Conservation (phyloP, 768 basidiomycete species). For the Ephemerocybe angulata region DNA sequence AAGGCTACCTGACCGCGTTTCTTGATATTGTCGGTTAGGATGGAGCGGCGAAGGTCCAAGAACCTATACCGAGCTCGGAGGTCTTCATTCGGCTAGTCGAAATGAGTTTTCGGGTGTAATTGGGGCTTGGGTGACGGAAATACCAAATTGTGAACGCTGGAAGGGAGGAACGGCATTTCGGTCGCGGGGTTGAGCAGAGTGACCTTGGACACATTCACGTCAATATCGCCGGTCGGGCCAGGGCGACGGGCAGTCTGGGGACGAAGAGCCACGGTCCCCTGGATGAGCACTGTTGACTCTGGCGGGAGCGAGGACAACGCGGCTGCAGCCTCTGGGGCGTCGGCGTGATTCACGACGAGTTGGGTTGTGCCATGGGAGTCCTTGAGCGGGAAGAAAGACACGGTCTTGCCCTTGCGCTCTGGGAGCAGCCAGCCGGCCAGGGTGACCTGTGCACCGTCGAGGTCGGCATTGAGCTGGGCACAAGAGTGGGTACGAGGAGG, state of each 20-base stretch:
- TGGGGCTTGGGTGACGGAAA: conserved; percentile 14
- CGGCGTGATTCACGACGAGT: conserved; percentile 59
- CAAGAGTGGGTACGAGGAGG: conserved; percentile 62
- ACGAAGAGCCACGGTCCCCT: conserved; percentile 67
- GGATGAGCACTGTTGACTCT: conserved; percentile 74
- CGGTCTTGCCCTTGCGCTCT: conserved; percentile 65
- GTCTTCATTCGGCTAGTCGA: conserved; percentile 74
- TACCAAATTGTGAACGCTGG: conserved; percentile 72
- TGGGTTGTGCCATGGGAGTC: conserved; percentile 78
- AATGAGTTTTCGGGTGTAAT: conserved; percentile 10
- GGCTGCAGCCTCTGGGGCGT: conserved; percentile 27
- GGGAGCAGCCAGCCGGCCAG: conserved; percentile 81
- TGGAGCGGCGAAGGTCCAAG: conserved; percentile 80
- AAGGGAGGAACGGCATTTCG: conserved; percentile 81
- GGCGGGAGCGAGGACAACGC: conserved; percentile 60
- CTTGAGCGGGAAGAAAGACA: conserved; percentile 85
- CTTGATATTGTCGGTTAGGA: conserved; percentile 73
- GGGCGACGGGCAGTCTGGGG: conserved; percentile 59
- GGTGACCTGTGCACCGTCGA: conserved; percentile 58
- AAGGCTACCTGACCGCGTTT: conserved; percentile 82
- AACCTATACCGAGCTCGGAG: conserved; percentile 81
- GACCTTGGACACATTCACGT: conserved; percentile 69
- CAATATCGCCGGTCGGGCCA: conserved; percentile 69
- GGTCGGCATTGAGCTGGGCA: conserved; percentile 47
- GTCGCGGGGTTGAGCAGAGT: conserved; percentile 79